Evolutionary conservation across 306 rosid genomes (phyloP).

Genomic region (Cicer chorassanicum): DNA sequence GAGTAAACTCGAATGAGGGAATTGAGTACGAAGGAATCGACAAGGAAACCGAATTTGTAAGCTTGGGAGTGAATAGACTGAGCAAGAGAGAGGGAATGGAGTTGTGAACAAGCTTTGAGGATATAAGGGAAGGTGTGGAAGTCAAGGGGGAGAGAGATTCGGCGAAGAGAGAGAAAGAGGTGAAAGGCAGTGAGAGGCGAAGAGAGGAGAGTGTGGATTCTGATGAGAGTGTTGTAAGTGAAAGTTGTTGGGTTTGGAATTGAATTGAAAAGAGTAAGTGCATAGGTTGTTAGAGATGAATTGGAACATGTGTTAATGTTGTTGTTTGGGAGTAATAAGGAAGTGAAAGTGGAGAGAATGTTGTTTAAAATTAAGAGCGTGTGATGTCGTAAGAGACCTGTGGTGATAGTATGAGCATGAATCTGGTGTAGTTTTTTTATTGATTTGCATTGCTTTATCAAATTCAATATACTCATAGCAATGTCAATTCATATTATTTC

Average conservation of each 20-base stretch:
- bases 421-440: constrained; percentile 58
- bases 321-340: constrained; percentile 36
- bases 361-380: constrained; percentile 33
- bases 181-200: constrained; percentile 60
- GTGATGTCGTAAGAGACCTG: constrained; percentile 45
- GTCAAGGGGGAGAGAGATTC: constrained; percentile 63
- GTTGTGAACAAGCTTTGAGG: constrained; percentile 63
- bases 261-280: constrained; percentile 58
- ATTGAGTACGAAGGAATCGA: constrained; percentile 55
- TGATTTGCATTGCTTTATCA: constrained; percentile 57
- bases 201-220: constrained; percentile 65
- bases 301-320: background rate
- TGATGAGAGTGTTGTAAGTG: constrained; percentile 68
- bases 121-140: constrained; percentile 73
- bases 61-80: constrained; percentile 64
- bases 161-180: constrained; percentile 59
- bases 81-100: constrained; percentile 44
- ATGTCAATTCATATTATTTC: background rate
- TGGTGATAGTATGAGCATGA: constrained; percentile 57
- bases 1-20: constrained; percentile 63
- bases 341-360: constrained; percentile 55
- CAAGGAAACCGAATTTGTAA: constrained; percentile 56
- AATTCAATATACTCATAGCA: constrained; percentile 25
- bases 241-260: constrained; percentile 68
- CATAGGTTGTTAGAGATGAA: constrained; percentile 41